Evolutionary conservation across 2,329 filamentous ascomycete species (phyloP), one percentile per base, ranked within the genome.

Genomic region (Raffaelea albimanens): DNA sequence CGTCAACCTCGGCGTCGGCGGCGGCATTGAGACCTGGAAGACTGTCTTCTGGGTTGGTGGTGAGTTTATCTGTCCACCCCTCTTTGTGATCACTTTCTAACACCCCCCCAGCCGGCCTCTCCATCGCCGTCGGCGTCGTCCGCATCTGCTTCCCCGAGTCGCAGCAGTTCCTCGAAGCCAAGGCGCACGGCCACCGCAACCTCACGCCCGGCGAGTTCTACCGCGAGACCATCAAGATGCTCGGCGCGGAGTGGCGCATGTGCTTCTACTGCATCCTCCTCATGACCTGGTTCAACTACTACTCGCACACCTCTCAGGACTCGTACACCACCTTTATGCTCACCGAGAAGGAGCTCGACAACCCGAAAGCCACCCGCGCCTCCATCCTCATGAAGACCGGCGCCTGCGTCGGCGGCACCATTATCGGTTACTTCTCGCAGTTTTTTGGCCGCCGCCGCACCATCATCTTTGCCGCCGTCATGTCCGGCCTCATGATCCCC

Each of bases 251-350:
- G 40, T 51, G 49, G 48, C 43, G 43, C 33, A 45, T 45, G 43
- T 45, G 43, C 33, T 69, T 81, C 33, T 95, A 95, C 65, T 71
- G 95, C 49, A 86, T 95, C 7, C 69, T 95, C 19, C 71, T 95
- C 36, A 94, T 94, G 87, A 83, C 87, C 2, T 87, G 87, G 4
- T 93, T 95, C 71, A 95, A 94, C 67, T 94, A 93, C 61, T 77
- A 75, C 55, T 74, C 81, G 60, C 76, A 73, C 52, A 61, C 59
- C 16, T 78, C 78, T 57, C 61, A 52, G 44, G 50, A 60, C 40
- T 56, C 70, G 41, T 68, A 79, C 59, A 66, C 72, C 48, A 73
- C 86, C 18, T 45, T 45, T 14, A 87, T 83, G 0, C 69, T 82
- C 14, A 41, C 40, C 31, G 46, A 47, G 36, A 45, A 52, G 44